Evolutionary conservation across 1,284 basidiomycete species (phyloP), one percentile per base, ranked within the genome.

Genomic region (Leccinum solheimii): DNA sequence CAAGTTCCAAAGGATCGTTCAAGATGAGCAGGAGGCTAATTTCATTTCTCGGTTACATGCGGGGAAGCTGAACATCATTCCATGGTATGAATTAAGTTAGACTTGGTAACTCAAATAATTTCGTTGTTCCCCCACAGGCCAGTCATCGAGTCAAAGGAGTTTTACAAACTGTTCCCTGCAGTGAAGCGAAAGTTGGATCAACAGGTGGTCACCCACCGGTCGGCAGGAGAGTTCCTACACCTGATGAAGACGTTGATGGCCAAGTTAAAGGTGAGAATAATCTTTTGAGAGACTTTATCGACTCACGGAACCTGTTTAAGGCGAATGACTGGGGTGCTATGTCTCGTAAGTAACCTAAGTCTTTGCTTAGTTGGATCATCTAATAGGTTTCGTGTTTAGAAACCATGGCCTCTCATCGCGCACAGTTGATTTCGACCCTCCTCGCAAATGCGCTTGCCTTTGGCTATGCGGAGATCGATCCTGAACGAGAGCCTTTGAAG

Each of bases 211-310:
- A 85, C 84, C 0, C 84, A 87, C 65, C 69, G 67, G 0, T 76
- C 78, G 0, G 86, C 81, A 0, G 83, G 82, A 3, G 78, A 81
- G 50, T 87, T 87, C 65, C 71, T 87, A 16, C 79, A 83, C 38
- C 79, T 80, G 2, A 70, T 88, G 68, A 87, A 87, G 70, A 85
- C 83, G 0, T 67, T 88, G 45, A 88, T 87, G 85, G 86, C 86
- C 5, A 88, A 87, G 60, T 66, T 87, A 54, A 87, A 87, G 79
- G 86, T 83, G 58, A 54, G 59, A 51, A 34, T 27, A 6, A 26
- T 51, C 45, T 11, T 23, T 55, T 2, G 0, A 19, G 38, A 14
- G 14, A 32, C 1, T 38, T 43, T 23, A 23, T 49, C 2, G 21
- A 2, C 0, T 23, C 11, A 49, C 16, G 21, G 11, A 14, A 49